Evolutionary conservation across 176 grass and related monocot genomes (phyloP).

Genomic region (Cenchrus fungigraminus): DNA sequence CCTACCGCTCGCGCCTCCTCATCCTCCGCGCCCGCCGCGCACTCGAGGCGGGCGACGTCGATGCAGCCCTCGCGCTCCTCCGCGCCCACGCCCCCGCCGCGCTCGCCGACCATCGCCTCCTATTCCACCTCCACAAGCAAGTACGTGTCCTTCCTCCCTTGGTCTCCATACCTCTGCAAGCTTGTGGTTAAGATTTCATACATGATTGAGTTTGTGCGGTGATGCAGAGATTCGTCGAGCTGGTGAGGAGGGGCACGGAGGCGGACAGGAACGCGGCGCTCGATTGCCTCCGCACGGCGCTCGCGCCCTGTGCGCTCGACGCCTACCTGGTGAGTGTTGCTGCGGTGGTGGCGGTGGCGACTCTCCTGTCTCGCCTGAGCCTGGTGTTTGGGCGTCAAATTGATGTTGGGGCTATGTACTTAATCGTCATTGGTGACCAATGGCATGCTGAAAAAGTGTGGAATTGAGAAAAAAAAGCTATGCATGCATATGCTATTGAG

Average conservation of each 20-base stretch:
- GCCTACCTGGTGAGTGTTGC: conserved; percentile 79
- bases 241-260: conserved; percentile 77
- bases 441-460: background rate
- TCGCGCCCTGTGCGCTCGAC: conserved; percentile 91
- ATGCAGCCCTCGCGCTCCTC: conserved; percentile 73
- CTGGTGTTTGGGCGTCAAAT: background rate
- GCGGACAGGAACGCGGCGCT: conserved; percentile 71
- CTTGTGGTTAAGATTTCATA: background rate
- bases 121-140: conserved; percentile 96
- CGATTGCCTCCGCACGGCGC: conserved; percentile 69
- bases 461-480: background rate
- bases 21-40: conserved; percentile 60
- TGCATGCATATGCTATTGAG: conserved; percentile 1
- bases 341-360: background rate
- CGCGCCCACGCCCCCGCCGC: conserved; percentile 65
- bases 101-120: conserved; percentile 82
- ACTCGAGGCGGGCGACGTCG: conserved; percentile 78
- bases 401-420: conserved; percentile 11
- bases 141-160: conserved; percentile 34
- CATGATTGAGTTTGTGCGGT: background rate
- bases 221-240: conserved; percentile 92
- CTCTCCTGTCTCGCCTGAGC: background rate
- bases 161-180: background rate
- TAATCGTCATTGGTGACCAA: background rate
- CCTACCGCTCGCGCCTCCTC: conserved; percentile 64